Conservation (phyloP, 2,329 filamentous ascomycete genomes). For the Malbranchea zuffiana region DNA sequence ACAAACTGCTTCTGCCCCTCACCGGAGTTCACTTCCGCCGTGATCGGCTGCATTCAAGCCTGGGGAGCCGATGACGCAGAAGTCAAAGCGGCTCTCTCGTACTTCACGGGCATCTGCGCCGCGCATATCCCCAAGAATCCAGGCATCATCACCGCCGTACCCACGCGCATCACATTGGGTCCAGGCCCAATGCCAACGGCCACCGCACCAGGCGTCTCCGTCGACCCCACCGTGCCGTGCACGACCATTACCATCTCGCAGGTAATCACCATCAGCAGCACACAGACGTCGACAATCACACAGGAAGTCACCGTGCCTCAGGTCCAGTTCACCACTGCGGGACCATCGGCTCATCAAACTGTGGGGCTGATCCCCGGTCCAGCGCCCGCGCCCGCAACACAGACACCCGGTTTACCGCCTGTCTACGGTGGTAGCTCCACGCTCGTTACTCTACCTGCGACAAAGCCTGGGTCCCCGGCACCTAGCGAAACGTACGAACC, state of each 20-base stretch:
- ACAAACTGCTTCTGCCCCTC: constrained; percentile 77
- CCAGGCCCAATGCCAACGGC: constrained; percentile 36
- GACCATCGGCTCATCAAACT: constrained; percentile 17
- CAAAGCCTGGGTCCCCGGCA: constrained; percentile 13
- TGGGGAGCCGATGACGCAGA: constrained; percentile 58
- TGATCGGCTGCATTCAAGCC: constrained; percentile 71
- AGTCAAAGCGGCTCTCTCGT: constrained; percentile 61
- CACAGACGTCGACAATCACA: constrained; percentile 18
- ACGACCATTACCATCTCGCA: constrained; percentile 34
- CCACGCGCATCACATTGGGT: constrained; percentile 46
- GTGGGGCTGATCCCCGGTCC: constrained; percentile 25
- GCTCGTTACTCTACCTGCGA: constrained; percentile 13
- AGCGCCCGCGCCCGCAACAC: constrained; percentile 12
- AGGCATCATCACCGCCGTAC: constrained; percentile 67
- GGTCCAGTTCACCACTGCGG: constrained; percentile 32
- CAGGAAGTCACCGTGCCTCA: constrained; percentile 37
- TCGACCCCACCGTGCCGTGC: constrained; percentile 27
- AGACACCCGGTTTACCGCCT: neutral
- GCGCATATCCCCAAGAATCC: constrained; percentile 64
- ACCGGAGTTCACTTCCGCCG: constrained; percentile 60
- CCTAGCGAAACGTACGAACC: constrained; percentile 9
- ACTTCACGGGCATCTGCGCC: constrained; percentile 87
- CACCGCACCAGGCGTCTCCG: constrained; percentile 36
- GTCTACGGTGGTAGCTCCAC: constrained; percentile 6
- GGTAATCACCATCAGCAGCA: constrained; percentile 15